A percentile compares a stretch with the other conserved stretches of the same genome.
Conservation (phyloP, 176 grass and related monocot species). For the Dendrocalamus sinicus region DNA sequence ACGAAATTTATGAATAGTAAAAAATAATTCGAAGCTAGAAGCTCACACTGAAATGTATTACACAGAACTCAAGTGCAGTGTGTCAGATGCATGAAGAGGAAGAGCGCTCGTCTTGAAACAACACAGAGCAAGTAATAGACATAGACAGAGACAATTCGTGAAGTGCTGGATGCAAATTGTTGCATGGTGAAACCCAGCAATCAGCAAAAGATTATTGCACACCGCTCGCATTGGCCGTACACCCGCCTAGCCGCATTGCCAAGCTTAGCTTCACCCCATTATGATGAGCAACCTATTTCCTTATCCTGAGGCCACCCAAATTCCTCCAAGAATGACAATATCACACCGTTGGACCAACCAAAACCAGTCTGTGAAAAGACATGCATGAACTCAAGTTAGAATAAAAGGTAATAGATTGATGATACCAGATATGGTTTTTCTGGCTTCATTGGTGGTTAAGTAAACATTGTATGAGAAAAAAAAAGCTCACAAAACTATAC, state of each 20-base stretch:
- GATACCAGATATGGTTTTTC: not conserved
- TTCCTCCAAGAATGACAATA: conserved; percentile 84
- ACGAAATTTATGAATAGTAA: too few relatives aligned
- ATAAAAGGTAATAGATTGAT: not conserved
- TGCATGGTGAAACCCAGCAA: not conserved
- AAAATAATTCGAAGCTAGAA: too few relatives aligned
- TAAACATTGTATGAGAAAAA: not conserved
- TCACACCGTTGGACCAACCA: conserved; percentile 97
- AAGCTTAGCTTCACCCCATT: conserved; percentile 1
- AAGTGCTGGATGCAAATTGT: not conserved
- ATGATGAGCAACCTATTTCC: conserved; percentile 51
- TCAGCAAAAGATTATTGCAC: not conserved
- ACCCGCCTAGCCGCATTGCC: not conserved
- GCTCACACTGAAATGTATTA: too few relatives aligned
- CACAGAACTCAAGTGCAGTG: not conserved
- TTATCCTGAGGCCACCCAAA: conserved; percentile 83
- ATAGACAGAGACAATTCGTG: not conserved
- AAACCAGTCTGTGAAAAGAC: conserved; percentile 81
- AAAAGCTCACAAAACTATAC: not conserved
- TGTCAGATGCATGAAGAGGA: not conserved
- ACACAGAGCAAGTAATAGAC: not conserved
- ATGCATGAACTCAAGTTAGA: not conserved
- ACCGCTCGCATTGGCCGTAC: not conserved
- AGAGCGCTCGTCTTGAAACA: not conserved
- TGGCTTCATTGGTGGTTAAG: not conserved